Conservation (phyloP, 2,329 filamentous ascomycete species). For the Scedosporium aurantiacum region DNA sequence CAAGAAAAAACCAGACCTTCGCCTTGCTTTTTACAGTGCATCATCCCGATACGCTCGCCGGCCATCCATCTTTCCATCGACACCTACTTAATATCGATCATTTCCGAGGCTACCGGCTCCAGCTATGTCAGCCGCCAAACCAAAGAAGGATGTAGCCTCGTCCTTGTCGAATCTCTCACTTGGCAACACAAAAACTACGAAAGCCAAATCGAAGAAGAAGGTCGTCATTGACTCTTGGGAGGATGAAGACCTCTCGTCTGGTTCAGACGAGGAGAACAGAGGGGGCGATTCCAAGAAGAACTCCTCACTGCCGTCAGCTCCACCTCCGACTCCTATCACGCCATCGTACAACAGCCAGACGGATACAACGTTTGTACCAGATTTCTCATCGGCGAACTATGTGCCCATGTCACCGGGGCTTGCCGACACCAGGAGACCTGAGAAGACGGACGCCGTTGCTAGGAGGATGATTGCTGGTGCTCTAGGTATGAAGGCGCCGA, state of each 20-base stretch:
- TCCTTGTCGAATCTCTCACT: slow-evolving; percentile 22
- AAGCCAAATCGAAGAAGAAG: slow-evolving; percentile 14
- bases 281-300: slow-evolving; percentile 18
- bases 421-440: slow-evolving; percentile 41
- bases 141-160: slow-evolving; percentile 14
- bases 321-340: slow-evolving; percentile 57
- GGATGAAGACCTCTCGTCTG: slow-evolving; percentile 44
- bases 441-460: slow-evolving; percentile 90
- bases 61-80: neutral
- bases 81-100: neutral
- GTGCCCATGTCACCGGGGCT: slow-evolving; percentile 14
- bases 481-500: slow-evolving; percentile 69
- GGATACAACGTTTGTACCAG: slow-evolving; percentile 11
- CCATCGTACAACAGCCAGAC: slow-evolving; percentile 27
- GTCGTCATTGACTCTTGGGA: slow-evolving; percentile 34
- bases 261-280: slow-evolving; percentile 24
- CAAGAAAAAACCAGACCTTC: no score
- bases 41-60: no score
- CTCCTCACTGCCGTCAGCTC: slow-evolving; percentile 32
- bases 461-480: slow-evolving; percentile 81
- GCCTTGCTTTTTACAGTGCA: no score
- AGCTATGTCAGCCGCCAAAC: neutral
- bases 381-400: neutral
- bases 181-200: slow-evolving; percentile 12
- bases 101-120: neutral